Conservation (phyloP, 768 basidiomycete species). For the Cystobasidium ongulense region DNA sequence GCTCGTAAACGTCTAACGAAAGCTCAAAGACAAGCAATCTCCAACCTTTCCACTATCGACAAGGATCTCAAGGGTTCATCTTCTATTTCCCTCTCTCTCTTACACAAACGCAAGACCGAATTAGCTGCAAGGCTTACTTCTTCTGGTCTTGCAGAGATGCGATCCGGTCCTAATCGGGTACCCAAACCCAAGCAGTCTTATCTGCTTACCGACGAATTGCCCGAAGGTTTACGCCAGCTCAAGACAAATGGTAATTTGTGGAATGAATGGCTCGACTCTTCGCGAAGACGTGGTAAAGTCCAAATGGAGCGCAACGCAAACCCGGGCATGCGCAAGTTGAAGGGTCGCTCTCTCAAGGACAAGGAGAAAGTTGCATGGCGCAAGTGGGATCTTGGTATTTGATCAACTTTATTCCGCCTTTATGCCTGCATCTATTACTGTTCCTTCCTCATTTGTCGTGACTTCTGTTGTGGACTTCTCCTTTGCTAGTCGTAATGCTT, state of each 20-base stretch:
- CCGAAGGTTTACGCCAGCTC: conserved; percentile 39
- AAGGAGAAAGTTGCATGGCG: conserved; percentile 26
- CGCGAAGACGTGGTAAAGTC: conserved; percentile 33
- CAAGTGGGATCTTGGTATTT: conserved; percentile 3
- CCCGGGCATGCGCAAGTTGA: conserved; percentile 13
- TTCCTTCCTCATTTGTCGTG: not conserved
- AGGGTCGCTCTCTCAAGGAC: conserved; percentile 14
- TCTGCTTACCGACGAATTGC: conserved; percentile 40
- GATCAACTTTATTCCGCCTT: not conserved
- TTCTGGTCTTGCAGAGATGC: conserved; percentile 38
- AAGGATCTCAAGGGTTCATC: conserved; percentile 43
- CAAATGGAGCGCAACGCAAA: conserved; percentile 19
- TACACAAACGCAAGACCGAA: conserved; percentile 32
- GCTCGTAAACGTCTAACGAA: conserved; percentile 30
- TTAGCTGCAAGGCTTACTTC: conserved; percentile 24
- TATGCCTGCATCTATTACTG: not conserved
- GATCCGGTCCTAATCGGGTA: conserved; percentile 37
- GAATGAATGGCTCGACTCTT: conserved; percentile 40
- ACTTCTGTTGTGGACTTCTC: conserved; percentile 2
- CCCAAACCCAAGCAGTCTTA: conserved; percentile 37
- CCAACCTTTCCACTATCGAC: conserved; percentile 43
- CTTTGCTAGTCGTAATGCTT: not conserved
- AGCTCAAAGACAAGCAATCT: conserved; percentile 36
- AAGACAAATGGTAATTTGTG: conserved; percentile 41
- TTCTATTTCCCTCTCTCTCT: conserved; percentile 32